Evolutionary conservation across 305 asterid species (phyloP).

Genomic region (Fraxinus xanthoxyloides): DNA sequence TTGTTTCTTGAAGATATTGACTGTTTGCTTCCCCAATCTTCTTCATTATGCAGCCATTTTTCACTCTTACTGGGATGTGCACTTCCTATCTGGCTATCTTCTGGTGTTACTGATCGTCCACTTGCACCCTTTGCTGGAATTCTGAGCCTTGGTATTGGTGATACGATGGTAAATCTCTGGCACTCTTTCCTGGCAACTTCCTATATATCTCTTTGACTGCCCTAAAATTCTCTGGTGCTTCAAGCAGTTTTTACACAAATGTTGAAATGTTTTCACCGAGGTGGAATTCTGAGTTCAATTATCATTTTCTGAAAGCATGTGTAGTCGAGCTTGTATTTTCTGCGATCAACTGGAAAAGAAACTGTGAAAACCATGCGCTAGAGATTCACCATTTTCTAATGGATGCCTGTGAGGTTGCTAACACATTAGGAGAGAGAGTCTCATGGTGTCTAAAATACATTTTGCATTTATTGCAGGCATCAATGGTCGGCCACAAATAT

Average conservation of each 20-base stretch:
- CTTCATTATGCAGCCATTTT: constrained; percentile 67
- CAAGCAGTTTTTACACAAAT: not conserved
- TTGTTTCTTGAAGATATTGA: not conserved
- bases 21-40: constrained; percentile 4
- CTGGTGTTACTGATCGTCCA: constrained; percentile 82
- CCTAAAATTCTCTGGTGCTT: not conserved
- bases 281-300: too few relatives aligned
- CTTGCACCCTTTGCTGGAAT: constrained; percentile 98
- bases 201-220: not conserved
- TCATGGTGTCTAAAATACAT: not conserved
- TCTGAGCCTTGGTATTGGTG: constrained; percentile 97
- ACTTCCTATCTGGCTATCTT: constrained; percentile 92
- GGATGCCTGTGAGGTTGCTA: constrained; percentile 8
- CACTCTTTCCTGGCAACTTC: not conserved
- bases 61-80: constrained; percentile 94
- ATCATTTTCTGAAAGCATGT: not conserved
- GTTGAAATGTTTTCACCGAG: not conserved
- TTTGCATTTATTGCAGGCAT: constrained; percentile 54
- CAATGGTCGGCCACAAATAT: constrained; percentile 94
- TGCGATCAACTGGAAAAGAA: not conserved
- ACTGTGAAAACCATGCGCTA: not conserved
- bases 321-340: not conserved
- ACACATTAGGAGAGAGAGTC: not conserved
- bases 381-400: not conserved
- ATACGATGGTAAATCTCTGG: constrained; percentile 71